Evolutionary conservation across 257 asterid genomes (phyloP).

Genomic region (Lycium ferocissimum): DNA sequence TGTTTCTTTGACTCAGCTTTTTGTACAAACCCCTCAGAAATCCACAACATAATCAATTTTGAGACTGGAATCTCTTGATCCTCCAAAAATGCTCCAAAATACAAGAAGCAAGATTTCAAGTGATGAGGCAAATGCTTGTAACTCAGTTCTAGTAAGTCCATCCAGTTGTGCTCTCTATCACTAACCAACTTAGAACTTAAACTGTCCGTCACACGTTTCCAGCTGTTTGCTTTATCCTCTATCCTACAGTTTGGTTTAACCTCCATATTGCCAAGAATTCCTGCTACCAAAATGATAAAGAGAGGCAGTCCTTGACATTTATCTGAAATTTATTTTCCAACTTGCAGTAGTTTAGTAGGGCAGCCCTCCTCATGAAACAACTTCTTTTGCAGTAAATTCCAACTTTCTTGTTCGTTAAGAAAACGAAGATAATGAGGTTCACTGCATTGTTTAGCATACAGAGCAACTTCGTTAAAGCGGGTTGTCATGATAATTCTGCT

Average conservation of each 20-base stretch:
- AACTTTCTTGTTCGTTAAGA: constrained; percentile 19
- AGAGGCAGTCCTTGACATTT: constrained; percentile 29
- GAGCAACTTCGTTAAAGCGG: constrained; percentile 5
- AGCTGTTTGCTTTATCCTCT: background rate
- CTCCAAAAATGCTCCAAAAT: constrained; percentile 27
- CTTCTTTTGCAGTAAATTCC: constrained; percentile 21
- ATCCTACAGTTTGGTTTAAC: no score
- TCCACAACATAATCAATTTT: constrained; percentile 30
- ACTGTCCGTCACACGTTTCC: constrained; percentile 24
- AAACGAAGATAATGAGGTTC: constrained; percentile 15
- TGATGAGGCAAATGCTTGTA: constrained; percentile 12
- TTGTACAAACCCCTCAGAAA: constrained; percentile 28
- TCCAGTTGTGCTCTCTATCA: background rate
- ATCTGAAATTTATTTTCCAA: constrained; percentile 17
- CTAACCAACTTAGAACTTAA: background rate
- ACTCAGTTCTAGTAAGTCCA: background rate
- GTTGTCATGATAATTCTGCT: constrained; percentile 28
- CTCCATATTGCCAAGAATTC: constrained; percentile 23
- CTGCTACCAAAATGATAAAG: constrained; percentile 25
- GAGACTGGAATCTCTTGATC: constrained; percentile 18
- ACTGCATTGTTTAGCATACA: background rate
- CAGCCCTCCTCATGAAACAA: constrained; percentile 13
- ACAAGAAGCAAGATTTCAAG: no score
- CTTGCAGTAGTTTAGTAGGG: background rate
- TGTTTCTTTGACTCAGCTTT: background rate